Base-by-base conservation (phyloP, 306 rosid genomes). In the Phaseolus lunatus region DNA sequence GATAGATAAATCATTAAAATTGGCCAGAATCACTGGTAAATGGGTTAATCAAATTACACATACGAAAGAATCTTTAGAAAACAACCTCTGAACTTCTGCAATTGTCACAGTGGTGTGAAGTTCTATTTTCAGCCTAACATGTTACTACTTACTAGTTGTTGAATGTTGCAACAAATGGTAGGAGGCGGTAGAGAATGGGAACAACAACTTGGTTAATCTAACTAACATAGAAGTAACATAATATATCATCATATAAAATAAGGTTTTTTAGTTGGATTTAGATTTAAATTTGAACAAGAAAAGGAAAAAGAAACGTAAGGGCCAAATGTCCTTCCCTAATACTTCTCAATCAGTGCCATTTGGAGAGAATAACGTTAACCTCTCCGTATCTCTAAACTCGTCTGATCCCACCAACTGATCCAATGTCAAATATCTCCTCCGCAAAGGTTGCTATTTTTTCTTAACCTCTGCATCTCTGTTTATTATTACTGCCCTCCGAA, bases 401-500 rank as follows among this genome's bases (percentile, higher is more conserved):
- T 71, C 7, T 56, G n/a, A 59, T 80, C 84, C 86, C 82, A 83
- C 90, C 92, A 93, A 88, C 88, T 76, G 86, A 85, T 67, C 80
- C 82, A 82, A 85, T 81, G 84, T 85, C 79, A 84, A 86, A 89
- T 61, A 76, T 82, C 85, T 81, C 80, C 62, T 81, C 94, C 96
- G 87, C 88, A 90, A 84, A 71, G 73, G 12, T 73, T 89, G 96
- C 87, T 72, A 82, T 76, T 79, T 85, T 80, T 84, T 87, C 92
- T 85, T 82, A 94, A 90, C 98, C 92, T 97, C 92, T 88, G 90
- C 90, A 83, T 85, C 79, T 74, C 66, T 78, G 78, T 67, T 79
- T 78, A 35, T 67, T 78, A 35, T 67, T 78, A 64, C 77, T 39
- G 72, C 70, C 80, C 66, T 61, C 72, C 27, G 29, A 45, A 73